Base-by-base conservation (phyloP, 495 filamentous ascomycete species). In the Penicillium angulare region DNA sequence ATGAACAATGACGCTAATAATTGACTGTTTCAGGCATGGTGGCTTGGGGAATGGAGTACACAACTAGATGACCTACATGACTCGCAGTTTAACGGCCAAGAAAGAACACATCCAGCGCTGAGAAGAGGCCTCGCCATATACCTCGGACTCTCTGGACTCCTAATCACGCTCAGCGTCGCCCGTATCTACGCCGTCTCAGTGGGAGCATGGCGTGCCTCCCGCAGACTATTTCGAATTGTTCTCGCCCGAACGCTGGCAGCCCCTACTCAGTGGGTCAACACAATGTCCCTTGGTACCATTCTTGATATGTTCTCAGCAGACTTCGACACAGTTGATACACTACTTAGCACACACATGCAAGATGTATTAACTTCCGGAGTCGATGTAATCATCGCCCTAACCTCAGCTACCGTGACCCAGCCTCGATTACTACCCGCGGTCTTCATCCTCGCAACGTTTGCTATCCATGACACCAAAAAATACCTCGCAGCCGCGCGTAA, bases 281-380 rank as follows among this genome's bases (percentile, higher is more conserved):
- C 88, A 0, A 85, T 90, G 0, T 89, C 89, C 0, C 68, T 88
- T 0, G 89, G 89, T 2, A 80, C 87, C 18, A 83, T 92, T 29
- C 63, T 92, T 3, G 93, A 93, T 63, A 77, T 89, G 5, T 92
- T 92, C 49, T 88, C 87, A 0, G 77, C 86, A 5, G 89, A 93
- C 57, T 91, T 93, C 59, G 76, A 81, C 53, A 76, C 77, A 2
- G 74, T 91, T 22, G 89, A 92, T 63, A 82, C 80, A 1, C 75
- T 77, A 18, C n/a, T n/a, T n/a, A n/a, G n/a, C n/a, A n/a, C n/a
- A n/a, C n/a, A n/a, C n/a, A n/a, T n/a, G n/a, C n/a, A n/a, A n/a
- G n/a, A n/a, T n/a, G n/a, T n/a, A n/a, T n/a, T n/a, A n/a, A n/a
- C n/a, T n/a, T n/a, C n/a, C n/a, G n/a, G n/a, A n/a, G n/a, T n/a